Conservation (phyloP, 371 early-diverging fungal species). For the Zychaea mexicana region DNA sequence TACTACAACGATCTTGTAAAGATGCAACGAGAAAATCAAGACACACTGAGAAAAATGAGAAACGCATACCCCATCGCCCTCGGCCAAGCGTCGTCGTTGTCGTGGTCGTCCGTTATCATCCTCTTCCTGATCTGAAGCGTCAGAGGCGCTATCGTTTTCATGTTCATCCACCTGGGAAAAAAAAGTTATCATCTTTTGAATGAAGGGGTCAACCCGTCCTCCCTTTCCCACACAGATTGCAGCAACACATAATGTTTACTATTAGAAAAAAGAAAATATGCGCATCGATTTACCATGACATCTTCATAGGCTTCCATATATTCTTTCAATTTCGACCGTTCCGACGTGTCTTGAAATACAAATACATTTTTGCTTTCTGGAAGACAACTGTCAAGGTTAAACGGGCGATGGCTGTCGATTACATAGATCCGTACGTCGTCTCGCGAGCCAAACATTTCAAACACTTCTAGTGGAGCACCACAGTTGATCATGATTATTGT, state of each 20-base stretch:
- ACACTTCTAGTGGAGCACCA: conserved; percentile 78
- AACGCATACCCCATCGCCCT: conserved; percentile 10
- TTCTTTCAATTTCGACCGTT: conserved; percentile 59
- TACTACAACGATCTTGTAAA: too few species aligned
- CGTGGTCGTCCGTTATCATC: conserved; percentile 25
- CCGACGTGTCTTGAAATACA: conserved; percentile 74
- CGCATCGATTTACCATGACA: conserved; percentile 66
- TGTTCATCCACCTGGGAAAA: conserved; percentile 22
- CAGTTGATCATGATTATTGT: conserved; percentile 87
- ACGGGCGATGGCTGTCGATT: conserved; percentile 88
- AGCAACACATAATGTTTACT: too few species aligned
- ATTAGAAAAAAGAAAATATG: too few species aligned
- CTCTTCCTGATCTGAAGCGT: conserved; percentile 24
- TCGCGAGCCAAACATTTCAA: conserved; percentile 58
- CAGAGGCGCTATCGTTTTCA: conserved; percentile 23
- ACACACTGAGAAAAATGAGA: too few species aligned
- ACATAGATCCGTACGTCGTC: conserved; percentile 73
- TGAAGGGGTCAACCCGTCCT: neutral
- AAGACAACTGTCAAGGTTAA: conserved; percentile 79
- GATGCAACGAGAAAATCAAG: too few species aligned
- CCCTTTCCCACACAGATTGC: too few species aligned
- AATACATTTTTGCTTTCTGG: conserved; percentile 60
- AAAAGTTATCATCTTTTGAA: too few species aligned
- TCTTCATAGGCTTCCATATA: conserved; percentile 70
- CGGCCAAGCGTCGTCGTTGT: conserved; percentile 35